phyloP scores from a whole-genome alignment of 2,329 filamentous ascomycete species.

The Capronia epimyces region DNA sequence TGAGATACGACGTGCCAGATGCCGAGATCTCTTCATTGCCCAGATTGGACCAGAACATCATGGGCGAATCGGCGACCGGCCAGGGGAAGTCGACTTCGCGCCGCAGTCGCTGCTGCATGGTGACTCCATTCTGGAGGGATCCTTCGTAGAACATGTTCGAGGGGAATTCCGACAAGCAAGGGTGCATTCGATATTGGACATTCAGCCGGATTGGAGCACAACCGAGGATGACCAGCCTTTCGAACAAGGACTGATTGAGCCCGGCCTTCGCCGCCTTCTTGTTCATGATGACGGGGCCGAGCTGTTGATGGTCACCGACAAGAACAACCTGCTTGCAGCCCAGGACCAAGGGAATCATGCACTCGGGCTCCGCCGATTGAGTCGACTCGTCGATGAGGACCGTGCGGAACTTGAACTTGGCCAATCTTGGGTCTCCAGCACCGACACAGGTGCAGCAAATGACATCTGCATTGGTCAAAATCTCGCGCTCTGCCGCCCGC shows the following conservation, averaged over 20 bases:
- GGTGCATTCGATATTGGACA: constrained; percentile 98
- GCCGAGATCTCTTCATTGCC: constrained; percentile 98
- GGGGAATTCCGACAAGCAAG: constrained; percentile 91
- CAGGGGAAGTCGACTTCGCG: constrained; percentile 97
- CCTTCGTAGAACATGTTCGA: constrained; percentile 99
- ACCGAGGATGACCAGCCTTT: constrained; percentile 87
- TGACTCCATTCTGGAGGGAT: constrained; percentile 92
- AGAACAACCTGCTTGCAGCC: constrained; percentile 99
- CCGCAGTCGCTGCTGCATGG: constrained; percentile 77
- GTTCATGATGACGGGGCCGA: constrained; percentile 99
- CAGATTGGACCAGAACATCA: constrained; percentile 99
- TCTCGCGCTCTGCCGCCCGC: constrained; percentile 88
- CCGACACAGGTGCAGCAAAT: constrained; percentile 99
- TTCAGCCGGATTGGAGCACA: constrained; percentile 88
- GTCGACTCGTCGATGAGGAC: constrained; percentile 98
- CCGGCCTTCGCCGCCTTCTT: constrained; percentile 98
- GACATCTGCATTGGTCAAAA: constrained; percentile 89
- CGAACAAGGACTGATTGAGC: constrained; percentile 95
- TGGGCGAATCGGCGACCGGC: constrained; percentile 87
- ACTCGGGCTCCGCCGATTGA: constrained; percentile 95
- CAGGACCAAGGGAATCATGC: constrained; percentile 94
- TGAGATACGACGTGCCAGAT: constrained; percentile 94
- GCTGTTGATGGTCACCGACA: constrained; percentile 95
- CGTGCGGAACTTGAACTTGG: constrained; percentile 97
- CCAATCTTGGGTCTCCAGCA: constrained; percentile 86